These are phyloP conservation scores for Cystoderma amianthinum DNA, from an alignment of 768 basidiomycete species.

Conservation along the genomic window DNA sequence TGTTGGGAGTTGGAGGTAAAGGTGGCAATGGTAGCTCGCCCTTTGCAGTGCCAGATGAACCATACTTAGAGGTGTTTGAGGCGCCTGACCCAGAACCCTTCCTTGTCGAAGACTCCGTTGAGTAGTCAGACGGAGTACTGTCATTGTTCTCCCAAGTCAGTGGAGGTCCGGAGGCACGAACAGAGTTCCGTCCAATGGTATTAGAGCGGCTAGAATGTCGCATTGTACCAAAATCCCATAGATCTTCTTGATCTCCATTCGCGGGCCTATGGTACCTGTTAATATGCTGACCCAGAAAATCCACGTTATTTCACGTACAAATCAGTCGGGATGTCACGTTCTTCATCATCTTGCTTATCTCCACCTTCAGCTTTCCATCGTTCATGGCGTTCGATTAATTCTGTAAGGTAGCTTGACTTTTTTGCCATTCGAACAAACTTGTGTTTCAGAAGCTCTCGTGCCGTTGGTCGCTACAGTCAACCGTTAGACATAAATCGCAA, in stretches of 20 bases:
- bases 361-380: conserved; percentile 91
- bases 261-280: conserved; percentile 30
- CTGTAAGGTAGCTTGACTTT: conserved; percentile 91
- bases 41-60: conserved; percentile 44
- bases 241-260: conserved; percentile 64
- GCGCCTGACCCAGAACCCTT: conserved; percentile 19
- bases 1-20: conserved; percentile 27
- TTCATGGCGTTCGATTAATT: conserved; percentile 91
- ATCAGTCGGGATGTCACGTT: conserved; percentile 54
- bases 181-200: conserved; percentile 61
- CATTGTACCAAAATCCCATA: conserved; percentile 98
- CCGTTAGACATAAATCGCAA: conserved; percentile 9
- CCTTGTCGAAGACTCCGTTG: conserved; percentile 18
- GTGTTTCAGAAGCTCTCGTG: conserved; percentile 93
- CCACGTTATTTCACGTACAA: conserved; percentile 35
- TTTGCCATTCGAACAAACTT: conserved; percentile 94
- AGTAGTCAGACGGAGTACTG: conserved; percentile 36
- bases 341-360: conserved; percentile 65
- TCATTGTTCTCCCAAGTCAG: conserved; percentile 79
- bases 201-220: conserved; percentile 56
- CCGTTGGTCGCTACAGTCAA: conserved; percentile 79
- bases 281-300: conserved; percentile 4
- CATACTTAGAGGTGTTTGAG: conserved; percentile 29
- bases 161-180: conserved; percentile 58
- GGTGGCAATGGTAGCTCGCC: conserved; percentile 53